phyloP scores from a whole-genome alignment of 108 stramenopile genomes.

The Fragilaria crotonensis region DNA sequence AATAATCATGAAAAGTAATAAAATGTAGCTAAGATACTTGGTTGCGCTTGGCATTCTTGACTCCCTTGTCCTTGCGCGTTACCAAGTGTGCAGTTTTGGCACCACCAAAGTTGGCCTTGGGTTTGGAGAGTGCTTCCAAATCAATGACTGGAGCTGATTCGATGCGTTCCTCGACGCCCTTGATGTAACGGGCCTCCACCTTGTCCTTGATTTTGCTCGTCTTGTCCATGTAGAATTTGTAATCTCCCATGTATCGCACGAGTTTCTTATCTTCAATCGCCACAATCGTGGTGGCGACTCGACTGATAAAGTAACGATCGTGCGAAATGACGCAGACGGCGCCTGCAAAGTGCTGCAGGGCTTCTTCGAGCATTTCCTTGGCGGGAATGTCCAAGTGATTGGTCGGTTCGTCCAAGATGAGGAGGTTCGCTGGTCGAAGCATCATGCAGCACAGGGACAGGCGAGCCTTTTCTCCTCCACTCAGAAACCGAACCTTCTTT shows the following conservation, averaged over 20 bases:
- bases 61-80: slow-evolving; percentile 86
- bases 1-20: too few relatives aligned
- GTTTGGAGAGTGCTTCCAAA: slow-evolving; percentile 35
- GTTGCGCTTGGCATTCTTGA: slow-evolving; percentile 99
- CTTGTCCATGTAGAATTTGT: slow-evolving; percentile 91
- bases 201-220: slow-evolving; percentile 75
- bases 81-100: slow-evolving; percentile 75
- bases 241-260: slow-evolving; percentile 87
- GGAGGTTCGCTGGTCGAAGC: slow-evolving; percentile 89
- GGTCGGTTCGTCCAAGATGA: too few relatives aligned
- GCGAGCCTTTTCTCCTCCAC: slow-evolving; percentile 94
- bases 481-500: slow-evolving; percentile 81
- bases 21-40: too few relatives aligned
- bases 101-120: slow-evolving; percentile 92
- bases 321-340: slow-evolving; percentile 91
- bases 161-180: slow-evolving; percentile 66
- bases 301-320: slow-evolving; percentile 96
- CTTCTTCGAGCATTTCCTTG: slow-evolving; percentile 97
- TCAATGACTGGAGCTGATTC: slow-evolving; percentile 66
- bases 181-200: slow-evolving; percentile 79
- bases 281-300: slow-evolving; percentile 91
- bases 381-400: slow-evolving; percentile 91
- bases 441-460: slow-evolving; percentile 93
- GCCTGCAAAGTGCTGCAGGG: slow-evolving; percentile 89
- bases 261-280: slow-evolving; percentile 88